A percentile compares a stretch with the other conserved stretches of the same genome.
These are phyloP conservation scores for Globisporangium camurandrum DNA, from an alignment of 352 stramenopile genomes.

Conservation along the genomic window DNA sequence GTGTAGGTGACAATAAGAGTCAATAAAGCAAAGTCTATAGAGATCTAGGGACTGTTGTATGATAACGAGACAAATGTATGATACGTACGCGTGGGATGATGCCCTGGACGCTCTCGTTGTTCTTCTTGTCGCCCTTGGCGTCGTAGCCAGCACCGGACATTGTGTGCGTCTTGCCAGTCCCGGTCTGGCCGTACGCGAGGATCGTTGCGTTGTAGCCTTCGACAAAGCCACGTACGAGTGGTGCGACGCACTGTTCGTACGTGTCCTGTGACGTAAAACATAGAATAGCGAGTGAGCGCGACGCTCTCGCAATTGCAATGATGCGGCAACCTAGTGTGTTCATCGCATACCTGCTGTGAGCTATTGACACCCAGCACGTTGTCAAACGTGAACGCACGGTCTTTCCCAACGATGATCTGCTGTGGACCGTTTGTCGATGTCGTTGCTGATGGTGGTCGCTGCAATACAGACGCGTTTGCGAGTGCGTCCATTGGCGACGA, in stretches of 20 bases:
- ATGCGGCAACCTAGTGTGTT: not conserved
- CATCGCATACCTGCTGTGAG: conserved; percentile 40
- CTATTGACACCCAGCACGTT: conserved; percentile 72
- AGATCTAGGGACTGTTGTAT: conserved; percentile 4
- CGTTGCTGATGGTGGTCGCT: too few relatives aligned
- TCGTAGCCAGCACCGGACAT: conserved; percentile 79
- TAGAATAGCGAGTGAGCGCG: not conserved
- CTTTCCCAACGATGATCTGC: conserved; percentile 76
- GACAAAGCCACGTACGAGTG: conserved; percentile 70
- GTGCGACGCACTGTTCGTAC: conserved; percentile 57
- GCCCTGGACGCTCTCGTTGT: conserved; percentile 52
- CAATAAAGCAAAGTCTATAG: not conserved
- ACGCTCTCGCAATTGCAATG: not conserved
- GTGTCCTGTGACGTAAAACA: conserved; percentile 30
- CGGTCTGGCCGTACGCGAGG: conserved; percentile 81
- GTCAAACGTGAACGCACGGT: conserved; percentile 88
- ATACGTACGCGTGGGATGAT: conserved; percentile 84
- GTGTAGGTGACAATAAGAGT: not conserved
- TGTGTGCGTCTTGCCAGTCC: conserved; percentile 94
- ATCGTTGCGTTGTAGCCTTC: conserved; percentile 83
- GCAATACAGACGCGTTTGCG: conserved; percentile 14
- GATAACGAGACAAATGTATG: too few relatives aligned
- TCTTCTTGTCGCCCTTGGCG: conserved; percentile 44
- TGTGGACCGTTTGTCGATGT: conserved; percentile 19
- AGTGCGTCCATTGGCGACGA: conserved; percentile 31